phyloP scores from a whole-genome alignment of 345 rosid species.

The Euphorbia pulcherrima region DNA sequence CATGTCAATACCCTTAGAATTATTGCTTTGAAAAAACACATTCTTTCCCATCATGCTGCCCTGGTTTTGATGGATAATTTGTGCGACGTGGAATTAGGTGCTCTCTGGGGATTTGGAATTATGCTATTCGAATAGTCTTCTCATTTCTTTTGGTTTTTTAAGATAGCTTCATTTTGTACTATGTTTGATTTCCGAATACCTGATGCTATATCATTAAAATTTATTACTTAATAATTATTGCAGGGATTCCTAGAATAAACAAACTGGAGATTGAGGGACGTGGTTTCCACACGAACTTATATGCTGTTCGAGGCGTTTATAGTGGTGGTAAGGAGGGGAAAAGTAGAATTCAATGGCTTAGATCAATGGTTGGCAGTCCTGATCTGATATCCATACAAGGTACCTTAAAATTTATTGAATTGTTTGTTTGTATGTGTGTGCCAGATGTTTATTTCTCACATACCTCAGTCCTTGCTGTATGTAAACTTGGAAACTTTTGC shows the following conservation, averaged over 20 bases:
- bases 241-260: slow-evolving; percentile 81
- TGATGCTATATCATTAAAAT: not conserved
- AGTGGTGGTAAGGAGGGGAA: slow-evolving; percentile 97
- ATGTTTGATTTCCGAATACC: slow-evolving; percentile 8
- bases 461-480: not conserved
- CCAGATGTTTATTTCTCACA: not conserved
- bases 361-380: slow-evolving; percentile 97
- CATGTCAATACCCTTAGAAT: not conserved
- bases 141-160: not conserved
- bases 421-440: not conserved
- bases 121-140: not conserved
- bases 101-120: not conserved
- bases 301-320: slow-evolving; percentile 74
- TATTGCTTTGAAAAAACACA: not conserved
- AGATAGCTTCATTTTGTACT: not conserved
- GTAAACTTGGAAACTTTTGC: too few species aligned
- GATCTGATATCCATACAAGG: slow-evolving; percentile 95
- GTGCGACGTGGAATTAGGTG: not conserved
- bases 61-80: not conserved
- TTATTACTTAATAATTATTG: not conserved
- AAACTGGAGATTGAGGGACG: slow-evolving; percentile 94
- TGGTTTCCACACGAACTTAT: slow-evolving; percentile 89
- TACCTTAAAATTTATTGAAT: slow-evolving; percentile 15
- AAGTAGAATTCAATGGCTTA: slow-evolving; percentile 93
- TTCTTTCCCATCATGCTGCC: not conserved